Evolutionary conservation across 2,329 filamentous ascomycete species (phyloP).

Genomic region (Colletotrichum sp.): DNA sequence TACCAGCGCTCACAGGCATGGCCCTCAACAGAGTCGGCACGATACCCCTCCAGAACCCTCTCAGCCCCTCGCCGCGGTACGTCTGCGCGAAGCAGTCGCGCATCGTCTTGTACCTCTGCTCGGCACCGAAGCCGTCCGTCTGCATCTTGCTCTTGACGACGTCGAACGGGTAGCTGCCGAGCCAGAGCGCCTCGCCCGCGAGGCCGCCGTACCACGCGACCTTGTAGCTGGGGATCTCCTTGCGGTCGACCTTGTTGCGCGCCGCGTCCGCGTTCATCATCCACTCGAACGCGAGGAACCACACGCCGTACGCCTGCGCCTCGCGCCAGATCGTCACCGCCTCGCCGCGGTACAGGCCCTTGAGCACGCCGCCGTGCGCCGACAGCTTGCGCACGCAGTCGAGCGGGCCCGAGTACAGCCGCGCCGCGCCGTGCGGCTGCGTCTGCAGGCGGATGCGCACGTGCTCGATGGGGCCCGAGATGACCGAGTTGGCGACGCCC

Average conservation of each 20-base stretch:
- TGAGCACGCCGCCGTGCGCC: slow-evolving; percentile 67
- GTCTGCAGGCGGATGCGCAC: slow-evolving; percentile 95
- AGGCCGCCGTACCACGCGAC: slow-evolving; percentile 92
- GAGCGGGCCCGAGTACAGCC: slow-evolving; percentile 82
- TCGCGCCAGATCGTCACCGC: slow-evolving; percentile 87
- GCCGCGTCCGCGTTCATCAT: slow-evolving; percentile 90
- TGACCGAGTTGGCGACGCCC: slow-evolving; percentile 84
- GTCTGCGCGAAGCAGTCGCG: slow-evolving; percentile 88
- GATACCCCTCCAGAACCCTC: slow-evolving; percentile 95
- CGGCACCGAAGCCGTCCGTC: slow-evolving; percentile 84
- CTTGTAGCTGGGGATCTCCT: slow-evolving; percentile 82
- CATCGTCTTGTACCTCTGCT: slow-evolving; percentile 81
- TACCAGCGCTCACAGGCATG: slow-evolving; percentile 98
- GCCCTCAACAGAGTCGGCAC: slow-evolving; percentile 89
- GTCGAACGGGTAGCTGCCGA: slow-evolving; percentile 93
- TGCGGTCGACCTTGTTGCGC: slow-evolving; percentile 76
- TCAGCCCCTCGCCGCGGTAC: slow-evolving; percentile 74
- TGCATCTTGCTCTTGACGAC: slow-evolving; percentile 99
- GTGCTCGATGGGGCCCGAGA: slow-evolving; percentile 95
- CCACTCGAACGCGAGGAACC: slow-evolving; percentile 96
- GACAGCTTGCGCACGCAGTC: slow-evolving; percentile 91
- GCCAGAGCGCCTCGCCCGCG: slow-evolving; percentile 92
- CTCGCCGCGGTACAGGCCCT: slow-evolving; percentile 85
- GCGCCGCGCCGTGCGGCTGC: slow-evolving; percentile 83
- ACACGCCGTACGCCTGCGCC: slow-evolving; percentile 92